phyloP scores from a whole-genome alignment of 163 green algal genomes.

The Chlorella variabilis region DNA sequence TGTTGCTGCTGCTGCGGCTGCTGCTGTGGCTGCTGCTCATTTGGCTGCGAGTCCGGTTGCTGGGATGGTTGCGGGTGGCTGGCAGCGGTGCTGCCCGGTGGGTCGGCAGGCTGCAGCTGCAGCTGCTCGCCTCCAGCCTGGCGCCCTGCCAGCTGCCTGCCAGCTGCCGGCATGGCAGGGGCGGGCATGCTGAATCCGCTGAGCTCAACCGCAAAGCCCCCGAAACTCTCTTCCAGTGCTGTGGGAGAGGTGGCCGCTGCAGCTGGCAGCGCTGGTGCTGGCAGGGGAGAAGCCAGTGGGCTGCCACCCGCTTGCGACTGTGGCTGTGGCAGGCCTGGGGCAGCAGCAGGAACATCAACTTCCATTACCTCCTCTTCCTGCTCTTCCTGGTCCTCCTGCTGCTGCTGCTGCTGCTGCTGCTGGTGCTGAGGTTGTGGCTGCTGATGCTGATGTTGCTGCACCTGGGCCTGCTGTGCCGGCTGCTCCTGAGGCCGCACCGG shows the following conservation, averaged over 20 bases:
- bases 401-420: not conserved
- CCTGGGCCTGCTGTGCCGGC: not conserved
- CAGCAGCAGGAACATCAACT: not conserved
- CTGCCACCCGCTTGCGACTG: not conserved
- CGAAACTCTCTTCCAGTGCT: not conserved
- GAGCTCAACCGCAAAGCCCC: conserved; percentile 10
- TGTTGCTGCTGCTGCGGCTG: not conserved
- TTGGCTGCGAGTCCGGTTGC: not conserved
- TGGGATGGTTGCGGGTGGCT: not conserved
- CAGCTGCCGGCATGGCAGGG: not conserved
- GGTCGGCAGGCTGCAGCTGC: not conserved
- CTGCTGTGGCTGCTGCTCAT: not conserved
- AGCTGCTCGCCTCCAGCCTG: not conserved
- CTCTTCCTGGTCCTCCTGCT: not conserved
- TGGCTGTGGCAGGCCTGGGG: not conserved
- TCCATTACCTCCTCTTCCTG: not conserved
- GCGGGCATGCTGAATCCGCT: conserved; percentile 29
- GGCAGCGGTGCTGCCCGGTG: conserved; percentile 3
- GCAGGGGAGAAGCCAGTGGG: not conserved
- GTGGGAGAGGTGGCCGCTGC: too few species aligned
- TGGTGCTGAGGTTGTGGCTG: not conserved
- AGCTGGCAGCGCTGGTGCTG: not conserved
- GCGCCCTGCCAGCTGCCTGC: not conserved
- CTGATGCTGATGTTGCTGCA: not conserved
- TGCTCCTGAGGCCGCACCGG: not conserved